Percentiles rank a stretch among this genome's conserved stretches.
phyloP scores from a whole-genome alignment of 2,329 filamentous ascomycete species.

The Cordyceps cicadae region DNA sequence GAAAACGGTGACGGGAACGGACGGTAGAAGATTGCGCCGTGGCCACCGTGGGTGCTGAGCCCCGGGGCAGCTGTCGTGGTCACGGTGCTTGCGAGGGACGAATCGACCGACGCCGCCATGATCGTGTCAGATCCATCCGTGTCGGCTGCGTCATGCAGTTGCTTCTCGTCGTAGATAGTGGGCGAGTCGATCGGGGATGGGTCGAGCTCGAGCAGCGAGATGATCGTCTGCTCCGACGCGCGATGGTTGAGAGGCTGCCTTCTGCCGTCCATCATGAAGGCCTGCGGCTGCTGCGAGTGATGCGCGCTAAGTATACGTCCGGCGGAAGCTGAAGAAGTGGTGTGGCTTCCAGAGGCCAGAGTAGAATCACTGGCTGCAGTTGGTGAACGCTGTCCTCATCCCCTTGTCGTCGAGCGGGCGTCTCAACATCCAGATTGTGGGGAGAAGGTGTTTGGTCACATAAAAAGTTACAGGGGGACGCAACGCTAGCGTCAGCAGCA shows the following conservation, averaged over 20 bases:
- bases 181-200: conserved; percentile 64
- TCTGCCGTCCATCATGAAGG: neutral
- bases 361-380: neutral
- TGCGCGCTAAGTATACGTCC: neutral
- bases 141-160: conserved; percentile 31
- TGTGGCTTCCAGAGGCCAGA: too few relatives aligned
- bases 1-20: conserved; percentile 13
- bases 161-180: conserved; percentile 42
- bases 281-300: neutral
- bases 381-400: neutral
- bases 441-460: neutral
- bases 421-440: neutral
- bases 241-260: conserved; percentile 25
- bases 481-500: conserved; percentile 1
- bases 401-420: neutral
- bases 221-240: conserved; percentile 46
- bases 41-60: conserved; percentile 56
- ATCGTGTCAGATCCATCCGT: conserved; percentile 15
- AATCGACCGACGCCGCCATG: conserved; percentile 19
- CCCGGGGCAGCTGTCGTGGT: conserved; percentile 39
- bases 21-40: conserved; percentile 70
- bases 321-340: neutral
- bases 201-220: conserved; percentile 69
- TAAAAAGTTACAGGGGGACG: neutral
- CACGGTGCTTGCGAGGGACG: conserved; percentile 29